phyloP scores from a whole-genome alignment of 116 monocot species.

The Zostera marina region DNA sequence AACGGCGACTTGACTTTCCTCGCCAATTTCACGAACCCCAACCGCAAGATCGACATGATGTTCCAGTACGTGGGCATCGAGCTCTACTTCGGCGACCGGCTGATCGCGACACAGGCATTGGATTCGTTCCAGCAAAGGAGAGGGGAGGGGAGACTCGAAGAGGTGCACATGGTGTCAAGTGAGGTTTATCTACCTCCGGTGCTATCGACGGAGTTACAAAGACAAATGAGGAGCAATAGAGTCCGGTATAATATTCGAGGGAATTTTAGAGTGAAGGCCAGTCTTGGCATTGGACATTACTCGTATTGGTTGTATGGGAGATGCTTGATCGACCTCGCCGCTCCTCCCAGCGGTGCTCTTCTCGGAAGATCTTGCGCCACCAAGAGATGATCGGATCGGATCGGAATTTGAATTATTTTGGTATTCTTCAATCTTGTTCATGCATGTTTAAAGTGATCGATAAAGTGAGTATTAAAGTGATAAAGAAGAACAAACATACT shows the following conservation, averaged over 20 bases:
- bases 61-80: slow-evolving; percentile 48
- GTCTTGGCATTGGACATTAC: slow-evolving; percentile 31
- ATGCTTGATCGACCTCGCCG: slow-evolving; percentile 50
- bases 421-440: too few relatives aligned
- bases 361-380: slow-evolving; percentile 57
- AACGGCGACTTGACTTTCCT: slow-evolving; percentile 68
- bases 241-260: slow-evolving; percentile 46
- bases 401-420: too few relatives aligned
- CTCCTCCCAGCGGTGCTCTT: slow-evolving; percentile 63
- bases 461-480: too few relatives aligned
- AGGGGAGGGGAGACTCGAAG: slow-evolving; percentile 31
- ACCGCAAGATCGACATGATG: slow-evolving; percentile 40
- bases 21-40: slow-evolving; percentile 84
- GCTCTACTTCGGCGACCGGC: slow-evolving; percentile 45
- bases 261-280: slow-evolving; percentile 48
- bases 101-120: slow-evolving; percentile 29
- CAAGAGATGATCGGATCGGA: slow-evolving; percentile 27
- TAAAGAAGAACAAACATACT: too few relatives aligned
- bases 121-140: slow-evolving; percentile 45
- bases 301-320: slow-evolving; percentile 59
- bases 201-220: slow-evolving; percentile 23
- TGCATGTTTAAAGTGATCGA: too few relatives aligned
- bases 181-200: slow-evolving; percentile 46
- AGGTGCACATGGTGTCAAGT: slow-evolving; percentile 77
- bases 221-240: slow-evolving; percentile 34